phyloP scores from a whole-genome alignment of 768 basidiomycete genomes.

The Xerocomellus intermedius region DNA sequence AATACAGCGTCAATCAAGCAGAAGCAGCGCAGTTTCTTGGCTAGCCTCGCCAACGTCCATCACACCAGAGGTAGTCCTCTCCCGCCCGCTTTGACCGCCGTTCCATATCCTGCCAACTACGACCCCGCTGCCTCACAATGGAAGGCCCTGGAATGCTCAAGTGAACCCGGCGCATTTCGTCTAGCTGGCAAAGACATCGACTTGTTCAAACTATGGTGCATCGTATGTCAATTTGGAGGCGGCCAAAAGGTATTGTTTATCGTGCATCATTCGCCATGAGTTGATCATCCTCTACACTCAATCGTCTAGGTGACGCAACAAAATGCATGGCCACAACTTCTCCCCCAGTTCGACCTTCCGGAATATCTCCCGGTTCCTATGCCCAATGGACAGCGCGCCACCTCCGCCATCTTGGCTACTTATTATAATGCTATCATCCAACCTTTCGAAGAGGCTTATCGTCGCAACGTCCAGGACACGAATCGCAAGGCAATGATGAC shows the following conservation, averaged over 20 bases:
- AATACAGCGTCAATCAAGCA: constrained; percentile 43
- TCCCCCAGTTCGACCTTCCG: constrained; percentile 59
- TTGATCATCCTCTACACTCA: constrained; percentile 5
- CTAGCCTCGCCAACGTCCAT: constrained; percentile 60
- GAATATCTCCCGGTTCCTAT: constrained; percentile 50
- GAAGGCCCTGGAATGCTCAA: constrained; percentile 61
- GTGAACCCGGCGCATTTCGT: constrained; percentile 61
- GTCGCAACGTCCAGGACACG: constrained; percentile 58
- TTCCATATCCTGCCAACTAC: constrained; percentile 52
- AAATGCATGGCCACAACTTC: constrained; percentile 55
- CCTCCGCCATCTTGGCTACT: constrained; percentile 50
- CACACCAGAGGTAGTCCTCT: constrained; percentile 57
- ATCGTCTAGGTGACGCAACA: constrained; percentile 45
- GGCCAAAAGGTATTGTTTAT: constrained; percentile 49
- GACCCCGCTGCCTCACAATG: constrained; percentile 64
- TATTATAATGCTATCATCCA: constrained; percentile 62
- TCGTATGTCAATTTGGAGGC: constrained; percentile 63
- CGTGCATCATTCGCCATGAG: constrained; percentile 14
- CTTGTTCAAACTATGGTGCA: constrained; percentile 69
- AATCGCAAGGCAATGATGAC: constrained; percentile 53
- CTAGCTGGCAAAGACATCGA: constrained; percentile 75
- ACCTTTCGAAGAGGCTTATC: constrained; percentile 73
- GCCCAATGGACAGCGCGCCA: constrained; percentile 46
- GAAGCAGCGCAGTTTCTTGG: constrained; percentile 59
- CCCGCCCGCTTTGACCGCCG: constrained; percentile 70